A percentile compares a stretch with the other conserved stretches of the same genome.
These are phyloP conservation scores for Starmerella stellata DNA, from an alignment of 805 yeast genomes.

Conservation along the genomic window DNA sequence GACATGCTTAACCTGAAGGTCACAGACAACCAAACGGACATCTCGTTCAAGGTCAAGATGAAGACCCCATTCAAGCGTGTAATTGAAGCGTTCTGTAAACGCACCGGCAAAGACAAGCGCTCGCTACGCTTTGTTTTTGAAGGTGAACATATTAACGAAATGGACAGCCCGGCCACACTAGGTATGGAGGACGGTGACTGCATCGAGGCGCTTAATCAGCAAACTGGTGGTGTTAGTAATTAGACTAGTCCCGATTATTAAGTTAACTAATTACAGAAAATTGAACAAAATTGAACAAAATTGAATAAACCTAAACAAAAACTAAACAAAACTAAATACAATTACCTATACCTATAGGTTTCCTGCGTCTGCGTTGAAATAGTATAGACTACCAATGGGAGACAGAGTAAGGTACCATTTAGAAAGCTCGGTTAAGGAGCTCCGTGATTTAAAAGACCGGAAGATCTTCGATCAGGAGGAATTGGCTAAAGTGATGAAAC, in stretches of 20 bases:
- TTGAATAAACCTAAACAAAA: too few species aligned
- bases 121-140: conserved; percentile 80
- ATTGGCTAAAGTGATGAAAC: conserved; percentile 67
- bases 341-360: too few species aligned
- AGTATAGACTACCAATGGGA: conserved; percentile 26
- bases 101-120: conserved; percentile 78
- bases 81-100: conserved; percentile 95
- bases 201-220: conserved; percentile 94
- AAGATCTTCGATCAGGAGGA: conserved; percentile 72
- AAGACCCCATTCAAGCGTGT: conserved; percentile 82
- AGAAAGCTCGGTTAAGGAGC: conserved; percentile 71
- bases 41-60: conserved; percentile 85
- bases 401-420: conserved; percentile 38
- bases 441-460: conserved; percentile 67
- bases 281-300: too few species aligned
- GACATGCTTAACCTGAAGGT: conserved; percentile 88
- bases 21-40: conserved; percentile 83
- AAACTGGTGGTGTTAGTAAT: conserved; percentile 27
- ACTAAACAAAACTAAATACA: too few species aligned
- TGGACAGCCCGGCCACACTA: conserved; percentile 72
- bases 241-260: too few species aligned
- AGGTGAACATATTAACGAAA: conserved; percentile 75
- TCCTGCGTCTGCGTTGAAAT: neutral
- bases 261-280: too few species aligned
- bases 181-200: conserved; percentile 92